Evolutionary conservation across 2,329 filamentous ascomycete genomes (phyloP).

Genomic region (Volutella citrinella): DNA sequence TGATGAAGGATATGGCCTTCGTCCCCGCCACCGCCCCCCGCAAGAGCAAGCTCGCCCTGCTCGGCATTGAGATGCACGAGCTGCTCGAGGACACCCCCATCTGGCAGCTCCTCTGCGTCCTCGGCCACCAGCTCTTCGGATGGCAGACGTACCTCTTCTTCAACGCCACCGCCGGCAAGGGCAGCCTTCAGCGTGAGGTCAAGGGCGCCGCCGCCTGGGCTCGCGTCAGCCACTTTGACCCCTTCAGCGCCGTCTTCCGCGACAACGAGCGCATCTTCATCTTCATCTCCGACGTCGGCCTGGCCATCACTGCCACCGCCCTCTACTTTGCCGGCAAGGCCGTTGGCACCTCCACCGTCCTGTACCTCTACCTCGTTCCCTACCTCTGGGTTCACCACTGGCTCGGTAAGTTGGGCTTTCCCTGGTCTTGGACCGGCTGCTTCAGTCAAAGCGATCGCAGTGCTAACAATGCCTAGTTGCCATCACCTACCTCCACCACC

Average conservation of each 20-base stretch:
- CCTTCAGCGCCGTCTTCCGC: slow-evolving; percentile 59
- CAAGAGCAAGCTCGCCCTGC: slow-evolving; percentile 30
- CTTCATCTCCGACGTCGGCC: slow-evolving; percentile 57
- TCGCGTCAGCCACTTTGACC: slow-evolving; percentile 57
- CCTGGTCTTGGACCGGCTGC: not conserved
- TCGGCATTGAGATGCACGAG: slow-evolving; percentile 45
- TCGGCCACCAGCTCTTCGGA: slow-evolving; percentile 62
- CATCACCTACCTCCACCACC: slow-evolving; percentile 75
- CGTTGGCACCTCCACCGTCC: slow-evolving; percentile 55
- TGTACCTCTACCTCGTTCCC: slow-evolving; percentile 59
- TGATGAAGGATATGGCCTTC: slow-evolving; percentile 65
- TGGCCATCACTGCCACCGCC: slow-evolving; percentile 46
- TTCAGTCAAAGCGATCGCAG: too few species aligned
- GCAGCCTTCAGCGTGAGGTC: slow-evolving; percentile 44
- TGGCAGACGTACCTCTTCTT: slow-evolving; percentile 63
- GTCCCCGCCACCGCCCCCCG: slow-evolving; percentile 49
- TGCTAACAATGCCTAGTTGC: slow-evolving; percentile 46
- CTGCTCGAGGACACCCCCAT: slow-evolving; percentile 63
- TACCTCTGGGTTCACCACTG: slow-evolving; percentile 72
- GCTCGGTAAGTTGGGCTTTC: slow-evolving; percentile 46
- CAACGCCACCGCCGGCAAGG: slow-evolving; percentile 50
- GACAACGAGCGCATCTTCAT: slow-evolving; percentile 55
- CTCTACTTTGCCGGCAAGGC: slow-evolving; percentile 51
- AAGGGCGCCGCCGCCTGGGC: slow-evolving; percentile 33
- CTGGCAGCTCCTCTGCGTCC: slow-evolving; percentile 49